Conservation (phyloP, 139 green algal genomes). For the Tetradesmus obliquus region DNA sequence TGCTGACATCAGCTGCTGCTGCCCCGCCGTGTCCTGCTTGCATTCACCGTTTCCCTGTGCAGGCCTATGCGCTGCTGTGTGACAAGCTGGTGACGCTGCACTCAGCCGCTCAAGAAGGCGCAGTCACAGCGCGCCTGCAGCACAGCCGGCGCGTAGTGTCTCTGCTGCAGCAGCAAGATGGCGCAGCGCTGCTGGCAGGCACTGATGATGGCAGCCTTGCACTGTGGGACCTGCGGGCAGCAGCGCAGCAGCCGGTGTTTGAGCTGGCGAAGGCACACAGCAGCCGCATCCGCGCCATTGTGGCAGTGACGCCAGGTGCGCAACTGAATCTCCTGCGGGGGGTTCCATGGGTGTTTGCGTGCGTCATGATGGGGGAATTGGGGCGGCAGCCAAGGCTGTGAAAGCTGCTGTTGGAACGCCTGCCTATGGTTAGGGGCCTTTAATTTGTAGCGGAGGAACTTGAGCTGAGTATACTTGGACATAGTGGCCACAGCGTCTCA, state of each 20-base stretch:
- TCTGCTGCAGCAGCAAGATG: slow-evolving; percentile 33
- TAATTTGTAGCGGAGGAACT: too few species aligned
- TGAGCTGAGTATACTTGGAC: too few species aligned
- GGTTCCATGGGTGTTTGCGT: background rate
- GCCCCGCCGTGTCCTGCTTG: background rate
- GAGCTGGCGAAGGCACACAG: slow-evolving; percentile 54
- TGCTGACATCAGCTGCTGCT: background rate
- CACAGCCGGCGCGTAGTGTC: slow-evolving; percentile 4
- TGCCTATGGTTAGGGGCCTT: too few species aligned
- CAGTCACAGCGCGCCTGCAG: slow-evolving; percentile 32
- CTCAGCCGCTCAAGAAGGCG: slow-evolving; percentile 18
- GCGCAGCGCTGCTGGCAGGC: slow-evolving; percentile 50
- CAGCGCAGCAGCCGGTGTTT: slow-evolving; percentile 36
- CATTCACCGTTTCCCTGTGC: background rate
- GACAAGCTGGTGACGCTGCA: slow-evolving; percentile 63
- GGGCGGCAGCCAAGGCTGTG: too few species aligned
- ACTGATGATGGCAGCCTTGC: slow-evolving; percentile 63
- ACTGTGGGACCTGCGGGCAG: slow-evolving; percentile 69
- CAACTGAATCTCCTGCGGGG: background rate
- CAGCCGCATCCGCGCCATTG: slow-evolving; percentile 60
- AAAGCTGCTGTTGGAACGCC: too few species aligned
- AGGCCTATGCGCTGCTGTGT: slow-evolving; percentile 63
- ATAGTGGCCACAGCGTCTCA: too few species aligned
- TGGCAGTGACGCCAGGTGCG: slow-evolving; percentile 47
- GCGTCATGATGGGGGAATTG: too few species aligned